Evolutionary conservation across 768 basidiomycete genomes (phyloP).

Genomic region (Agaricus subrufescens): DNA sequence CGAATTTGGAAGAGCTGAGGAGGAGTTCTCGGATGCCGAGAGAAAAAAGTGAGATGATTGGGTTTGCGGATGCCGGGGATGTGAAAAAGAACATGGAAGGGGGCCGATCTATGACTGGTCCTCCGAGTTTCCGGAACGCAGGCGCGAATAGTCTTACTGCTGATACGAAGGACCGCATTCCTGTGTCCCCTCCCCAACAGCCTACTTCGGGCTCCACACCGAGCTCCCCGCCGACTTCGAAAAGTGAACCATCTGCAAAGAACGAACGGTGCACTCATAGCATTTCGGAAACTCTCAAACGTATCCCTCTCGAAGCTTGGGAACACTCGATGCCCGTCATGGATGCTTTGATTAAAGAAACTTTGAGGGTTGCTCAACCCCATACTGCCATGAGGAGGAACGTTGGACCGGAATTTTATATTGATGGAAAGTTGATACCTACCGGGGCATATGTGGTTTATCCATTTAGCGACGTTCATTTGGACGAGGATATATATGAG

Average conservation of each 20-base stretch:
- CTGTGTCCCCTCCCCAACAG: not conserved
- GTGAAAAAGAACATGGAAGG: not conserved
- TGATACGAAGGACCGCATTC: not conserved
- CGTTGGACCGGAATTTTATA: constrained; percentile 64
- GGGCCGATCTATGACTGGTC: not conserved
- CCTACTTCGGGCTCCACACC: not conserved
- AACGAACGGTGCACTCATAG: constrained; percentile 14
- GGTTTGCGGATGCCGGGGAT: constrained; percentile 1
- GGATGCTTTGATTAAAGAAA: constrained; percentile 72
- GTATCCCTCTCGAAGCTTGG: constrained; percentile 66
- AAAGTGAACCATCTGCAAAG: not conserved
- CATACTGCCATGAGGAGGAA: constrained; percentile 81
- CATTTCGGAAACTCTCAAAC: constrained; percentile 43
- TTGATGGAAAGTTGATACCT: constrained; percentile 65
- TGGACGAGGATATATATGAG: constrained; percentile 65
- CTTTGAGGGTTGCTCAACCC: constrained; percentile 73
- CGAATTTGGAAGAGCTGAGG: not conserved
- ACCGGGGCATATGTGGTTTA: constrained; percentile 75
- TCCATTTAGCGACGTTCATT: constrained; percentile 77
- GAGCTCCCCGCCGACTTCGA: not conserved
- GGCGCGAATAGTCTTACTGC: not conserved
- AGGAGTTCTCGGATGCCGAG: not conserved
- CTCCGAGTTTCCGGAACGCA: not conserved
- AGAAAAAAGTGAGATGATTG: not conserved
- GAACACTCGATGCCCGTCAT: constrained; percentile 65